phyloP scores from a whole-genome alignment of 2,329 filamentous ascomycete genomes.

The Periconia sp. region DNA sequence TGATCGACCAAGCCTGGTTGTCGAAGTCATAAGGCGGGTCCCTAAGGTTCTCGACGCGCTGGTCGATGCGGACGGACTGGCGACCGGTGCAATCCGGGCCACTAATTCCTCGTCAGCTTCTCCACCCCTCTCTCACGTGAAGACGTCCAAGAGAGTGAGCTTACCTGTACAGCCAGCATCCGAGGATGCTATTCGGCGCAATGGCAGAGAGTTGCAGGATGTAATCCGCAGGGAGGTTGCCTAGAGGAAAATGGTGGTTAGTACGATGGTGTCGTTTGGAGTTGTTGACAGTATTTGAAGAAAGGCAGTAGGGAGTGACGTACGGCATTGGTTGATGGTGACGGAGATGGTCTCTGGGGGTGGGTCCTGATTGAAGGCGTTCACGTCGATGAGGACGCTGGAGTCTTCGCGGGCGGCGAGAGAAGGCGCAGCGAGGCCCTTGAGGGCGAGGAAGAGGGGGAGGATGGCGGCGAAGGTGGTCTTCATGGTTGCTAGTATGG shows the following conservation, averaged over 20 bases:
- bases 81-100: background rate
- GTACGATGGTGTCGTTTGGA: too few species aligned
- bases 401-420: background rate
- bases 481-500: background rate
- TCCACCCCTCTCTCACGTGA: background rate
- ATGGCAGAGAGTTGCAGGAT: too few species aligned
- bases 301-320: background rate
- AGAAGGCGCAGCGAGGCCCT: background rate
- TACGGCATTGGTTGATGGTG: background rate
- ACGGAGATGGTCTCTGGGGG: too few species aligned
- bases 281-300: background rate
- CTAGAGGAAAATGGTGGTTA: too few species aligned
- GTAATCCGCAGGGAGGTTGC: too few species aligned
- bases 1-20: background rate
- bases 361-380: background rate
- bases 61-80: too few species aligned
- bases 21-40: conserved; percentile 1
- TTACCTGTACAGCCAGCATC: background rate
- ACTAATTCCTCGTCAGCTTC: background rate
- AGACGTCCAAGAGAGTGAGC: background rate
- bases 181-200: too few species aligned
- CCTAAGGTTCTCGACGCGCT: background rate
- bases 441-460: background rate
- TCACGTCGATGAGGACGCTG: background rate
- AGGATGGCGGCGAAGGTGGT: background rate